Conservation (phyloP, 768 basidiomycete genomes). For the Phylloporus scabripes region DNA sequence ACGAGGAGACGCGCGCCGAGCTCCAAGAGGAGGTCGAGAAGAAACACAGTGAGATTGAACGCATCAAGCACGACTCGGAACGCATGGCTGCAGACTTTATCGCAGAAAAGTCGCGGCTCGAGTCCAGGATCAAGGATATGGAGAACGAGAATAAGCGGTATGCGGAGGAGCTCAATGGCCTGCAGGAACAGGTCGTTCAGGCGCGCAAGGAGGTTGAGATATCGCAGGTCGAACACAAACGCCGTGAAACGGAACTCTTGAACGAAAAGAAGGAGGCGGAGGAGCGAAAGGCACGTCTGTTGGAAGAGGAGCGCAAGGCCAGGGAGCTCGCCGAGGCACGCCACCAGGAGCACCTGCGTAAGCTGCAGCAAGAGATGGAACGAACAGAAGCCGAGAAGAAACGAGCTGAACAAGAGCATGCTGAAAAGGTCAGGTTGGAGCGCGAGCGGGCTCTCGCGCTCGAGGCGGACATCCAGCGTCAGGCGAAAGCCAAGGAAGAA, state of each 20-base stretch:
- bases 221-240: conserved; percentile 25
- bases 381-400: conserved; percentile 23
- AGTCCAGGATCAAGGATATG: conserved; percentile 25
- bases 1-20: conserved; percentile 42
- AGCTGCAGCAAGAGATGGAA: conserved; percentile 23
- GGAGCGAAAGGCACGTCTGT: conserved; percentile 23
- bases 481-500: conserved; percentile 20
- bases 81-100: conserved; percentile 37
- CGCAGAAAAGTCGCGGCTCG: conserved; percentile 33
- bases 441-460: conserved; percentile 28
- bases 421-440: conserved; percentile 22
- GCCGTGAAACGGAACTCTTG: conserved; percentile 26
- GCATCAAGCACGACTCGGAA: conserved; percentile 37
- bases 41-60: conserved; percentile 40
- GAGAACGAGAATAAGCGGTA: conserved; percentile 20
- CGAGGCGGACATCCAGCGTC: conserved; percentile 27
- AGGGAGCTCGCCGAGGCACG: conserved; percentile 24
- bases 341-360: conserved; percentile 28
- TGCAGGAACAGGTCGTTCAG: conserved; percentile 27
- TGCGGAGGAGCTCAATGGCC: conserved; percentile 14
- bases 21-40: conserved; percentile 41
- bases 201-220: conserved; percentile 26
- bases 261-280: conserved; percentile 24
- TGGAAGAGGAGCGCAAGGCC: conserved; percentile 30
- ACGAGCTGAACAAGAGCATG: conserved; percentile 20